A percentile compares a stretch with the other conserved stretches of the same genome.
These are phyloP conservation scores for Mucor racemosus DNA, from an alignment of 371 early-diverging fungal species.

Conservation along the genomic window DNA sequence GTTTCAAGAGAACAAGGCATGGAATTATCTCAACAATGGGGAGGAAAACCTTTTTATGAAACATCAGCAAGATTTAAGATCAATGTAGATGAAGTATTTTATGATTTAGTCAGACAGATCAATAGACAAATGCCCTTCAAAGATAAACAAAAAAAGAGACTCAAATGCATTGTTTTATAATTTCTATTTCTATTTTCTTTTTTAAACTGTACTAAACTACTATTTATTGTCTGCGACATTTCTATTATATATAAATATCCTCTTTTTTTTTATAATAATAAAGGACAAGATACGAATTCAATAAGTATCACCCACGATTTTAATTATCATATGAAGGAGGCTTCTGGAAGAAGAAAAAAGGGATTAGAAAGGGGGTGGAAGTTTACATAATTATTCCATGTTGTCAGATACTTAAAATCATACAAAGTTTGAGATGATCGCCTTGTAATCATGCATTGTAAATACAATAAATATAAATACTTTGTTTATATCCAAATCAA, in stretches of 20 bases:
- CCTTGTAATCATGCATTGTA: no score
- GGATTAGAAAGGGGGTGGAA: not conserved
- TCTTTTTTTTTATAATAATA: not conserved
- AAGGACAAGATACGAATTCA: not conserved
- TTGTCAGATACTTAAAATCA: not conserved
- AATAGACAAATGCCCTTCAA: conserved; percentile 53
- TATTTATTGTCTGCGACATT: conserved; percentile 9
- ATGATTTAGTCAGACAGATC: conserved; percentile 65
- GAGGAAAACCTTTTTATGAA: conserved; percentile 77
- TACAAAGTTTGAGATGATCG: not conserved
- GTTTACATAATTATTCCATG: not conserved
- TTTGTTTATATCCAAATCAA: no score
- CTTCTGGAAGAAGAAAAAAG: not conserved
- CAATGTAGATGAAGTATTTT: conserved; percentile 82
- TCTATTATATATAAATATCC: not conserved
- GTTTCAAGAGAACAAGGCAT: conserved; percentile 72
- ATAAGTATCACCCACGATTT: not conserved
- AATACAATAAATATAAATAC: no score
- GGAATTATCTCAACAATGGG: conserved; percentile 72
- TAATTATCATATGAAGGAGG: not conserved
- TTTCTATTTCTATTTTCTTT: not conserved
- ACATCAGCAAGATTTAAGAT: conserved; percentile 85
- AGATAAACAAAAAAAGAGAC: conserved; percentile 43
- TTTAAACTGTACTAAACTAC: conserved; percentile 7
- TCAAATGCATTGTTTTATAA: conserved; percentile 48